These are phyloP conservation scores for Penicilliopsis zonata DNA, from an alignment of 495 filamentous ascomycete species.

Conservation along the genomic window DNA sequence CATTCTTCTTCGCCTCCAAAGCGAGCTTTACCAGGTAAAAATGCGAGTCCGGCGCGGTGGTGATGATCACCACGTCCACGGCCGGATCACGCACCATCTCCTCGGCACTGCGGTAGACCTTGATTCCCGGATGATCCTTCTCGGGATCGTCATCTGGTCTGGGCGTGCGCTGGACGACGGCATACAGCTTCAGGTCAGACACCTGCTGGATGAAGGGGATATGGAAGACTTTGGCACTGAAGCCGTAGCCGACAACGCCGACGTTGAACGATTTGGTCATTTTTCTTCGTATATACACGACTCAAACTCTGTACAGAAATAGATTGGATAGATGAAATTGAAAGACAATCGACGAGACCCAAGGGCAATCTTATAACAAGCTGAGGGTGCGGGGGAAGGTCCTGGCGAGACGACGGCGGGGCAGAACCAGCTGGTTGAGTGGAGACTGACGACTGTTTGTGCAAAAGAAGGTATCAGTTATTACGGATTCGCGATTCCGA, in stretches of 20 bases:
- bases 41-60: slow-evolving; percentile 67
- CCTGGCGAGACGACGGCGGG: slow-evolving; percentile 21
- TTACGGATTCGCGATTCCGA: slow-evolving; percentile 37
- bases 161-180: slow-evolving; percentile 69
- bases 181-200: slow-evolving; percentile 55
- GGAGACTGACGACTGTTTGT: neutral
- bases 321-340: no score
- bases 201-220: slow-evolving; percentile 69
- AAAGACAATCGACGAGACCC: no score
- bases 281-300: no score
- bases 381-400: slow-evolving; percentile 24
- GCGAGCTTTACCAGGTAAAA: slow-evolving; percentile 51
- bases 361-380: no score
- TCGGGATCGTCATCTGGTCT: slow-evolving; percentile 50
- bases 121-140: slow-evolving; percentile 55
- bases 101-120: slow-evolving; percentile 48
- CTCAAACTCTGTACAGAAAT: no score
- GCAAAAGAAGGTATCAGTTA: no score
- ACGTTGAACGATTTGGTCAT: slow-evolving; percentile 41
- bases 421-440: neutral
- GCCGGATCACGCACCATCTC: slow-evolving; percentile 52
- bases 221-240: slow-evolving; percentile 84
- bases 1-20: slow-evolving; percentile 66
- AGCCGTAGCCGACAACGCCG: slow-evolving; percentile 54
- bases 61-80: slow-evolving; percentile 63